Base-by-base conservation (phyloP, 176 grass and related monocot genomes). In the Ananas comosus region DNA sequence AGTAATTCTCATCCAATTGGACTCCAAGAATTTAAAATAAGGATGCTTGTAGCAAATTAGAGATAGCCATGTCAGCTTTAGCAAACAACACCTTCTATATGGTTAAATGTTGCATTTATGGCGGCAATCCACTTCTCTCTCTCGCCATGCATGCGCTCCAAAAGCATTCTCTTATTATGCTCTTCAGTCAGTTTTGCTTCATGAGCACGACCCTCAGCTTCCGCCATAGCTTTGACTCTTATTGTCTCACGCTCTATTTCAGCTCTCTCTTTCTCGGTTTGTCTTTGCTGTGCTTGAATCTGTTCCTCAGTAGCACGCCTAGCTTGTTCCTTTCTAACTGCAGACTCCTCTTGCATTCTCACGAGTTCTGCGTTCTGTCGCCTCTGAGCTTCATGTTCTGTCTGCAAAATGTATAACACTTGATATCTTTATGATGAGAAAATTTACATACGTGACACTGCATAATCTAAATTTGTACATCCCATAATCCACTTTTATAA, bases 51-150 rank as follows among this genome's bases (percentile, higher is more conserved):
- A 42, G 33, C 33, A 42, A 42, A 42, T 42, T 42, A 61, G 0
- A 61, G 7, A 22, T 22, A 61, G 10, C 56, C 56, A 21, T 9
- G 64, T 29, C 48, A 47, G 69, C 51, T 65, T 65, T 14, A 80
- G 49, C 3, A 68, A 19, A 78, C 68, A 73, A 87, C 54, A 77
- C 90, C 95, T 99, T 99, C 90, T 64, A 99, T 80, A 51, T 99
- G 95, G 3, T 56, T 81, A 86, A 99, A 99, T n/a, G 90, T 88
- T 67, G 87, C 67, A 77, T 99, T 99, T 72, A 99, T 84, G 61
- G 95, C 87, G 81, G 87, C 80, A 47, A 99, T 53, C 95, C 90
- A 99, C 64, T 99, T 99, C 23, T 99, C 87, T 74, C 63, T 86
- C 75, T 99, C 95, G 7, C 80, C 87, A 53, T 64, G 83, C 80